Base-by-base conservation (phyloP, 2,329 filamentous ascomycete genomes). In the Xylariomycetidae sp. region DNA sequence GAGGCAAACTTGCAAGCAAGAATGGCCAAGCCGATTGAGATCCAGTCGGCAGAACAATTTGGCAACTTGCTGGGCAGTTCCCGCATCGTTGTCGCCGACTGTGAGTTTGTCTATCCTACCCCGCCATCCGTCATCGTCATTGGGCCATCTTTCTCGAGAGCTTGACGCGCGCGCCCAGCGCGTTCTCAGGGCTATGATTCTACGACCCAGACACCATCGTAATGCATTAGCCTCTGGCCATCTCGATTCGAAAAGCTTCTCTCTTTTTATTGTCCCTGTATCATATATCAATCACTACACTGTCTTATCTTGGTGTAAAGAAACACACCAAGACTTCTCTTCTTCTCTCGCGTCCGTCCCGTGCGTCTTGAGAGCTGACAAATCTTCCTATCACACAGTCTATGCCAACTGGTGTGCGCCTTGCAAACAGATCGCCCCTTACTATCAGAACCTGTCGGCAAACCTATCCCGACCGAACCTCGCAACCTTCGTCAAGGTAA, bases 341-440 rank as follows among this genome's bases (percentile, higher is more conserved):
- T n/a, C n/a, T n/a, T n/a, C n/a, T n/a, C n/a, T n/a, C n/a, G n/a
- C n/a, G n/a, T n/a, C n/a, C n/a, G n/a, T n/a, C n/a, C n/a, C n/a
- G n/a, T n/a, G n/a, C n/a, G n/a, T n/a, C n/a, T n/a, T n/a, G n/a
- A n/a, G n/a, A n/a, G n/a, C n/a, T n/a, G n/a, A n/a, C n/a, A n/a
- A n/a, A n/a, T n/a, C n/a, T n/a, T n/a, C n/a, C n/a, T n/a, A n/a
- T n/a, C n/a, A n/a, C 50, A 34, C 51, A 94, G 88, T 96, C 71
- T 90, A 86, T 53, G 87, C 88, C 52, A 82, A 87, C 54, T 92
- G 85, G 82, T 94, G 85, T 56, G 81, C 69, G 20, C 85, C 88
- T 53, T 94, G 88, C 74, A 85, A 87, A 51, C 72, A 77, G 45
- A 88, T 97, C 46, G 85, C 84, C 5, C 87, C 89, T 13, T 62